phyloP scores from a whole-genome alignment of 257 asterid species.

The Salvia rosmarinus region DNA sequence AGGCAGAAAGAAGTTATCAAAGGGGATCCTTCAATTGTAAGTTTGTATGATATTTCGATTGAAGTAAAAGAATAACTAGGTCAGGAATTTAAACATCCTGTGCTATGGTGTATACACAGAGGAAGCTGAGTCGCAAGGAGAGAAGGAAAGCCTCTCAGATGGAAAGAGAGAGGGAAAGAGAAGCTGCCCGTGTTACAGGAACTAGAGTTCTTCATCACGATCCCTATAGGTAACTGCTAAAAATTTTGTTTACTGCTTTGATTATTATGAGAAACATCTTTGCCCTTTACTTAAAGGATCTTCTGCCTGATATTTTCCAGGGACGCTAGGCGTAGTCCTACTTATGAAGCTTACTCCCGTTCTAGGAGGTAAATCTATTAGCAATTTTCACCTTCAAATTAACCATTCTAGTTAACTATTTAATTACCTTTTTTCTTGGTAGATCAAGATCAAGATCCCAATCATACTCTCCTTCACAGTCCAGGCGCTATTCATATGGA shows the following conservation, averaged over 20 bases:
- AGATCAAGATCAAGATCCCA: slow-evolving; percentile 84
- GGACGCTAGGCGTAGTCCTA: slow-evolving; percentile 94
- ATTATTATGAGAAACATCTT: slow-evolving; percentile 3
- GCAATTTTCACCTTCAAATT: slow-evolving; percentile 6
- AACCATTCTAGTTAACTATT: slow-evolving; percentile 23
- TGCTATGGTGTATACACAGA: slow-evolving; percentile 49
- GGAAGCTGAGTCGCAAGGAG: slow-evolving; percentile 94
- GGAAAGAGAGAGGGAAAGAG: slow-evolving; percentile 92
- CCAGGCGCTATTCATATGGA: slow-evolving; percentile 73
- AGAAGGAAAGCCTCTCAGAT: slow-evolving; percentile 92
- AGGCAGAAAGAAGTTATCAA: slow-evolving; percentile 94
- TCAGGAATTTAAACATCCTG: slow-evolving; percentile 1
- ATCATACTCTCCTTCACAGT: slow-evolving; percentile 80
- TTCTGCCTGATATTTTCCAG: slow-evolving; percentile 46
- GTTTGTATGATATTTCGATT: slow-evolving; percentile 34
- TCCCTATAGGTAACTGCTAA: slow-evolving; percentile 75
- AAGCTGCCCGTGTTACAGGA: slow-evolving; percentile 75
- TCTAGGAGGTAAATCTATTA: slow-evolving; percentile 65
- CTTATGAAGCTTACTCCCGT: slow-evolving; percentile 94
- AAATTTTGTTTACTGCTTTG: slow-evolving; percentile 15
- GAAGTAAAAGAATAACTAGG: slow-evolving; percentile 15
- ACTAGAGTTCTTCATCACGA: slow-evolving; percentile 79
- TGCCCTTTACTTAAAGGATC: background rate
- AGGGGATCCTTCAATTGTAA: slow-evolving; percentile 96
- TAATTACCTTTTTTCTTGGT: slow-evolving; percentile 29